Evolutionary conservation across 225 moss, liverwort and hornwort genomes (phyloP).

Genomic region (Takakia lepidozioides): DNA sequence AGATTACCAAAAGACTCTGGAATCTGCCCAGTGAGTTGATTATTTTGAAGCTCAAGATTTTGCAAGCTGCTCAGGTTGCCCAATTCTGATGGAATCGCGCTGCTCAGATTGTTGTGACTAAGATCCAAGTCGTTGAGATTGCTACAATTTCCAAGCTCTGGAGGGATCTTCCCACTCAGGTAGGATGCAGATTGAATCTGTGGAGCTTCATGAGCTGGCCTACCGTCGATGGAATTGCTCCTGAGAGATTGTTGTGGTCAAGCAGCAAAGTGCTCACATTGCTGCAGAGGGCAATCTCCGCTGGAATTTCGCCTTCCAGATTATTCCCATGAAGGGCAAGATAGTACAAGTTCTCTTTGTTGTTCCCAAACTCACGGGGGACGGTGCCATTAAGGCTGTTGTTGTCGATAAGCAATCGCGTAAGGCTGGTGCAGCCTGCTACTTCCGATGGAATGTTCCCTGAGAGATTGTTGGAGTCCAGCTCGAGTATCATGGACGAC

Average conservation of each 20-base stretch:
- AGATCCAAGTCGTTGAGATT: neutral
- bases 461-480: constrained; percentile 1
- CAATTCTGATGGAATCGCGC: neutral
- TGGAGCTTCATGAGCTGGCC: too few relatives aligned
- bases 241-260: too few relatives aligned
- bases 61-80: neutral
- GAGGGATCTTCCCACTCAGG: neutral
- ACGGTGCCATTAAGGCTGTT: too few relatives aligned
- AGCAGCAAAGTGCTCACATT: too few relatives aligned
- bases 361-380: too few relatives aligned
- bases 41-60: neutral
- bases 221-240: too few relatives aligned
- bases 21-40: constrained; percentile 2
- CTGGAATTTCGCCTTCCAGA: too few relatives aligned
- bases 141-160: neutral
- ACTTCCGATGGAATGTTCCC: neutral
- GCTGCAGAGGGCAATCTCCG: too few relatives aligned
- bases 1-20: neutral
- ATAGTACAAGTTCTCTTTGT: too few relatives aligned
- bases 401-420: too few relatives aligned
- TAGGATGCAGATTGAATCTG: too few relatives aligned
- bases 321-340: too few relatives aligned
- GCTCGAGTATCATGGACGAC: neutral
- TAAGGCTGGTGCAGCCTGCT: neutral
- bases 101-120: neutral